Base-by-base conservation (phyloP, 1,139 yeast species). In the Kodamaea anthophila region DNA sequence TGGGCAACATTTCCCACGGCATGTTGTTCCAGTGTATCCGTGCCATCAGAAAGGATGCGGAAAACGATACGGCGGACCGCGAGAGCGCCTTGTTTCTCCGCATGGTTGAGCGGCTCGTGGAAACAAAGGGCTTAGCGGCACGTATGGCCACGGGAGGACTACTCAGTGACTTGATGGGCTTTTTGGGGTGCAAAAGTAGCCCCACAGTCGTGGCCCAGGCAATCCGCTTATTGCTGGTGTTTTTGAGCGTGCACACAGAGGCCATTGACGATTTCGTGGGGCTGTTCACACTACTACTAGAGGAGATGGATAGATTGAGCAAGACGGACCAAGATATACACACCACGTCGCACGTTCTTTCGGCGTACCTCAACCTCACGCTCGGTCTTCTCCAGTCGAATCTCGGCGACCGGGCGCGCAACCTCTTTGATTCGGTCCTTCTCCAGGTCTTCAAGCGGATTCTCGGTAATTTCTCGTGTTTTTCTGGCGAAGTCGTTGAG, bases 1-100 rank as follows among this genome's bases (percentile, higher is more conserved):
- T 93, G n/a, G 96, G 93, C 4, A 86, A 86, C 47, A 87, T 88
- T 21, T 77, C 78, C 35, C 96, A 88, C 53, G 97, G 97, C 0
- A 58, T 77, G 5, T 49, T 88, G 24, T 84, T 81, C 58, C 88
- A 84, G 45, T 70, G 80, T 26, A 55, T 88, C 23, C 70, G 93
- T 39, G 65, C 65, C 29, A 71, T 85, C 15, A 63, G 74, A 33
- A 70, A 72, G 36, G 65, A 70, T 29, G 53, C 75, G 5, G 27
- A 8, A n/a, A 58, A 60, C 3, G 55, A 56, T 15, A 53, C 54
- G 15, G 44, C 44, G 18, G 77, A 73, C 38, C 62, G 62, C 9
- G 77, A 70, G 23, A 68, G 74, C 39, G 65, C 70, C 14, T 62
- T 66, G 29, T 72, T 76, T 37, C 76, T 80, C 42, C 70, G 69